Evolutionary conservation across 169 alveolate species (phyloP), one percentile per base, ranked within the genome.

Genomic region (Ichthyophthirius multifiliis): DNA sequence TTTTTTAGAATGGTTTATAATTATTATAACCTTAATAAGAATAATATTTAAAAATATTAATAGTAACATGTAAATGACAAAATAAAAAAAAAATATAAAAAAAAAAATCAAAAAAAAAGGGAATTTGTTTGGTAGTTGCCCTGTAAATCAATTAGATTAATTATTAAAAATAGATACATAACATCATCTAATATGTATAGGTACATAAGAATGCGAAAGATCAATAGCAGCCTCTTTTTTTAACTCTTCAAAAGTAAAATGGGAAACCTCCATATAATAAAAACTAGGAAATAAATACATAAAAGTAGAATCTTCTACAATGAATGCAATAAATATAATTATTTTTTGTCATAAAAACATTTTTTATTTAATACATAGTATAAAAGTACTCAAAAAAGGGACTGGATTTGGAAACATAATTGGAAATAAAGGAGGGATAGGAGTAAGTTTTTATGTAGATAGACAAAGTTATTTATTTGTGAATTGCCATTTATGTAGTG

Each of bases 181-280:
- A 4, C 71, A 55, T 6, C 71, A 55, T 55, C 15, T 27, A 55
- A 39, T 55, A 2, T 34, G 13, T 10, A 55, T 55, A 4, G 71
- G 71, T 6, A 55, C 71, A 27, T 55, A 55, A 55, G 71, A 55
- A 55, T 55, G 71, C 31, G 71, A 55, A 23, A 55, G 71, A 55
- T 55, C 71, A 1, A 55, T 55, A 18, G 71, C 71, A 27, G 71
- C 71, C 10, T 55, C 71, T 4, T 55, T 55, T 55, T 55, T 55
- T 27, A 20, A 55, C 31, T 55, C 71, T 55, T 55, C 71, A 1
- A 55, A 55, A 27, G 31, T 34, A 3, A 55, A 27, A 23, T 55
- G 71, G 71, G 71, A 55, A 27, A 3, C 23, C 10, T 34, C 71
- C 2, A 55, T 55, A 4, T 16, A 27, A 55, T n/a, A 55, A 10